A percentile compares a stretch with the other conserved stretches of the same genome.
Evolutionary conservation across 208 protist species (phyloP).

Genomic region (Angomonas deanei): DNA sequence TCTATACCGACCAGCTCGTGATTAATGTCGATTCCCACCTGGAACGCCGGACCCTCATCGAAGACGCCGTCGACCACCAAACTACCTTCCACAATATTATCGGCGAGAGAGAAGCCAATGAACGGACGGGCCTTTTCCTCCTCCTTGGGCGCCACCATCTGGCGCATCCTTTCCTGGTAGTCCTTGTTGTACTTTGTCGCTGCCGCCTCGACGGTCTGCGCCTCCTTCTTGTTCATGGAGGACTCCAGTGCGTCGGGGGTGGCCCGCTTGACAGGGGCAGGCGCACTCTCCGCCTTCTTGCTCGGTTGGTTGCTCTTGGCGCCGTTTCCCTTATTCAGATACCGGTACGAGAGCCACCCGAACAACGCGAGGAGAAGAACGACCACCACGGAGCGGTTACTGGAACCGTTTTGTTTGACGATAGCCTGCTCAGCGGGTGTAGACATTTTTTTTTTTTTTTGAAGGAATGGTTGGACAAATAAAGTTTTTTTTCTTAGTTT

Average conservation of each 20-base stretch:
- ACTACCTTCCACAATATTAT: slow-evolving; percentile 23
- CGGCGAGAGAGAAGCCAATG: slow-evolving; percentile 45
- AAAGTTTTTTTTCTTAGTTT: too few relatives aligned
- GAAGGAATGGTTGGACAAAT: too few relatives aligned
- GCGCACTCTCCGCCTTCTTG: neutral
- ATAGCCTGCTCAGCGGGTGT: neutral
- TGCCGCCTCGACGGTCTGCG: slow-evolving; percentile 10
- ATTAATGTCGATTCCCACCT: slow-evolving; percentile 33
- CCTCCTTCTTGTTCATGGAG: slow-evolving; percentile 9
- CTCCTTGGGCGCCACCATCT: slow-evolving; percentile 16
- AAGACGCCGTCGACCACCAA: slow-evolving; percentile 51
- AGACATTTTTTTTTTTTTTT: neutral
- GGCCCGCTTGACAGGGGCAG: neutral
- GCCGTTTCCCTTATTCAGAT: neutral
- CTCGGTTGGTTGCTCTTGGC: neutral
- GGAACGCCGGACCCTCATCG: slow-evolving; percentile 22
- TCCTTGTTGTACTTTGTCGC: slow-evolving; percentile 18
- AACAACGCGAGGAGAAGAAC: slow-evolving; percentile 13
- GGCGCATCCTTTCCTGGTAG: slow-evolving; percentile 16
- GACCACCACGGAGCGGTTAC: slow-evolving; percentile 2
- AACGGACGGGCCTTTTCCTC: slow-evolving; percentile 18
- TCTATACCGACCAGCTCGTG: slow-evolving; percentile 29
- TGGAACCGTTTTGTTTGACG: neutral
- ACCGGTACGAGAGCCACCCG: slow-evolving; percentile 14
- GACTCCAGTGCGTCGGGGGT: slow-evolving; percentile 5